Evolutionary conservation across 208 protist genomes (phyloP), one percentile per base, ranked within the genome.

Genomic region (Leishmania major): DNA sequence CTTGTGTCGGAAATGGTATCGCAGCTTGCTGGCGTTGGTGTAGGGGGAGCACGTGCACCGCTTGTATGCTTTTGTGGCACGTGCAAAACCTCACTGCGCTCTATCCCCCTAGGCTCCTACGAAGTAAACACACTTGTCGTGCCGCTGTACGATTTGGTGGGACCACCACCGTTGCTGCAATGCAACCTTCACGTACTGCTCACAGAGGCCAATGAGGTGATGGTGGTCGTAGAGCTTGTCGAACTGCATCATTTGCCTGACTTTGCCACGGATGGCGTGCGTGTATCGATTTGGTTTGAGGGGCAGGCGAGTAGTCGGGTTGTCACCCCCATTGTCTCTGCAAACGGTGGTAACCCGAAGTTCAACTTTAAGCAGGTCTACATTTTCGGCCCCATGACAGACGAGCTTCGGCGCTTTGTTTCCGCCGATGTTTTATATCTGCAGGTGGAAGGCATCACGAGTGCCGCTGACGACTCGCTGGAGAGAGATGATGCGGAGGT

Each of bases 201-300:
- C 49, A 87, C 74, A 37, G 84, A 85, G 19, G 76, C 84, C 40
- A 79, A 81, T 37, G 82, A 81, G 57, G 88, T 91, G 55, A 71
- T 87, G 47, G 85, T 90, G 57, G 45, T 86, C 59, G 87, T 93
- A 53, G 77, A 84, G 75, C 43, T 89, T 25, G 81, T 84, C 19
- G 90, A 93, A 55, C 51, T 91, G 40, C 84, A 84, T 17, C 85
- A 93, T 66, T 71, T 93, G 25, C 90, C 90, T 17, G 85, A 90
- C 71, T 93, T 90, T 82, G 80, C 80, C 22, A 87, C 83, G 11
- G 90, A 80, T 40, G 87, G 90, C 10, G 87, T 84, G 62, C 83
- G 83, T 43, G 87, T 91, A 25, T 87, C 85, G 35, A 80, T 93
- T 51, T 93, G 90, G 90, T 91, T 93, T 78, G 88, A 91, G 37